phyloP scores from a whole-genome alignment of 805 yeast species.

The Yamadazyma insecticola region DNA sequence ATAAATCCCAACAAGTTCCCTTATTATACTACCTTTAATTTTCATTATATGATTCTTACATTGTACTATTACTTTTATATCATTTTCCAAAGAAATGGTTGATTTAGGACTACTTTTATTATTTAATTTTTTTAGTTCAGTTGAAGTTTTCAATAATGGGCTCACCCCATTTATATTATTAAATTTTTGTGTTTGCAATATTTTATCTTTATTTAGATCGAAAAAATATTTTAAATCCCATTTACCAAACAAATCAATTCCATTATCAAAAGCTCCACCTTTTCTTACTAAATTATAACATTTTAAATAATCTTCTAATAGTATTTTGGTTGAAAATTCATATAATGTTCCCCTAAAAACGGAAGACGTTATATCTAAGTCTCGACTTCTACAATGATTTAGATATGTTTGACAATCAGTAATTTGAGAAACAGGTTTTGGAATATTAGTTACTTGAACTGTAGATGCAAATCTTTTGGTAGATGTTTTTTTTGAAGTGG shows the following conservation, averaged over 20 bases:
- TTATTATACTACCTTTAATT: constrained; percentile 42
- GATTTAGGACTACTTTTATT: constrained; percentile 2
- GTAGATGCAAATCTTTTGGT: too few relatives aligned
- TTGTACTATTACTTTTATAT: constrained; percentile 45
- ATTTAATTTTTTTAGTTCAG: constrained; percentile 12
- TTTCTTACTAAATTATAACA: constrained; percentile 36
- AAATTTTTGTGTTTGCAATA: constrained; percentile 1
- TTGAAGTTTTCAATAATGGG: constrained; percentile 16
- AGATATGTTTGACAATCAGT: constrained; percentile 15
- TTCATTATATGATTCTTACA: constrained; percentile 47
- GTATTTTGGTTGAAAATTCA: constrained; percentile 41
- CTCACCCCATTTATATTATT: constrained; percentile 5
- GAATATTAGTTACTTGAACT: not conserved
- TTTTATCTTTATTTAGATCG: constrained; percentile 8
- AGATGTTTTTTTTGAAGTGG: not conserved
- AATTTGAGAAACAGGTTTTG: not conserved
- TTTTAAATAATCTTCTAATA: constrained; percentile 33
- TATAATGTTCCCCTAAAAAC: constrained; percentile 55
- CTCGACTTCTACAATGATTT: constrained; percentile 19
- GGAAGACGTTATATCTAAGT: constrained; percentile 25
- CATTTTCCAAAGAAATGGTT: constrained; percentile 18
- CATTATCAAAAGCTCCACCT: constrained; percentile 57
- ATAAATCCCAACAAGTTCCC: constrained; percentile 54
- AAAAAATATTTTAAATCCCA: constrained; percentile 39
- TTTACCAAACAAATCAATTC: constrained; percentile 50